Evolutionary conservation across 1,284 basidiomycete species (phyloP).

Genomic region (Trichosporon asahii): DNA sequence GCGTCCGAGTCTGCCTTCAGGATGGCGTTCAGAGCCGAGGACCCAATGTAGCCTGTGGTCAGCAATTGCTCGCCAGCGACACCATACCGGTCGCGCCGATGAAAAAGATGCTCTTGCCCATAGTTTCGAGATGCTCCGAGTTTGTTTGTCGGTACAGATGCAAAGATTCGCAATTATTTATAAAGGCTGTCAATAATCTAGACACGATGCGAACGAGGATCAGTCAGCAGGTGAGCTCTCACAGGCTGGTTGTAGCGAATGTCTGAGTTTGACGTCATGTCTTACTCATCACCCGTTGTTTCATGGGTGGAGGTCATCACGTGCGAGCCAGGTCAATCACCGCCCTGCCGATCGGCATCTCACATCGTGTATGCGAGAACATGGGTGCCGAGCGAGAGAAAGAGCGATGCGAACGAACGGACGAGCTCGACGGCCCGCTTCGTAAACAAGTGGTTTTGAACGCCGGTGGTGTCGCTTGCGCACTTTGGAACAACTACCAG

Average conservation of each 20-base stretch:
- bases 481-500: no score
- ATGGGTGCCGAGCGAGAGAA: no score
- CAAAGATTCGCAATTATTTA: not conserved
- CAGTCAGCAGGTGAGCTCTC: not conserved
- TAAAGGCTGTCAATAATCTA: not conserved
- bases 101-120: conserved; percentile 18
- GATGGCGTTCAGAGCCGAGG: conserved; percentile 14
- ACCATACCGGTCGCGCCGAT: conserved; percentile 19
- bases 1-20: conserved; percentile 5
- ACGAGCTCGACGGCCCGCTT: no score
- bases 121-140: not conserved
- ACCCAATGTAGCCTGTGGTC: conserved; percentile 21
- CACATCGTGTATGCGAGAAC: no score
- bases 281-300: not conserved
- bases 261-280: not conserved
- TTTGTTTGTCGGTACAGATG: not conserved
- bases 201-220: not conserved
- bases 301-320: not conserved
- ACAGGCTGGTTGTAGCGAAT: not conserved
- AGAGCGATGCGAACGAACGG: no score
- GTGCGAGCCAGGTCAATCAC: not conserved
- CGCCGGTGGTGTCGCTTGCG: not conserved
- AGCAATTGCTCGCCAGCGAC: not conserved
- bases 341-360: no score
- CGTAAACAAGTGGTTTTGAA: no score